Evolutionary conservation across 768 basidiomycete genomes (phyloP), one percentile per base, ranked within the genome.

Genomic region (Guyanaporus albipodus): DNA sequence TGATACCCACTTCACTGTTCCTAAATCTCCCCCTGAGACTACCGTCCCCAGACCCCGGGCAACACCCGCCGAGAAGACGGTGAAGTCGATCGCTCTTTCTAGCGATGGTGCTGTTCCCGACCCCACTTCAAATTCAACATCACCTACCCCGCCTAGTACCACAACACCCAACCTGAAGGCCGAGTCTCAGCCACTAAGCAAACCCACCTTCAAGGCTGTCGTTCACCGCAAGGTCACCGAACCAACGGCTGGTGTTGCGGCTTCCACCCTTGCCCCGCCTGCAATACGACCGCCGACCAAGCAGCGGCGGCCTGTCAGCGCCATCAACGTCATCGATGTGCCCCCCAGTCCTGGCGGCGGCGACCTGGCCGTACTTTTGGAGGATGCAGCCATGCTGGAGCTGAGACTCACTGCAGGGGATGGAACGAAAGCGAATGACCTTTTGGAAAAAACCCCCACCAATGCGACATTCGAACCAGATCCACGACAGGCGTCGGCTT

Each of bases 341-440:
- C 70, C 75, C 3, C 18, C 69, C 21, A 81, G 71, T 56, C 78
- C 79, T 26, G 76, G 73, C 7, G 65, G 53, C 26, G 75, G 74
- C 3, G 83, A 85, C 37, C 58, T 86, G 45, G 71, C 77, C 4
- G 61, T 69, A 26, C 63, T 86, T 38, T 57, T 85, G 22, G 75
- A 77, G 35, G 78, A 82, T 41, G 78, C 83, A 7, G 77, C 82
- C 24, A 55, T 77, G 43, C 59, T 85, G 38, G 83, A 85, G 66
- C 60, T 72, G 57, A 71, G 70, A 46, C 66, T 86, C 32, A 71
- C 70, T 34, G 68, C 69, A 23, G 80, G 80, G 4, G 73, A 74
- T 39, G 9, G 32, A 6, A 19, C 17, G 15, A 58, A 23, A 23
- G 18, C 46, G 8, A 60, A 51, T 6, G 54, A 52, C 6, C 38